Evolutionary conservation across 306 rosid species (phyloP).

Genomic region (Cucurbita moschata): DNA sequence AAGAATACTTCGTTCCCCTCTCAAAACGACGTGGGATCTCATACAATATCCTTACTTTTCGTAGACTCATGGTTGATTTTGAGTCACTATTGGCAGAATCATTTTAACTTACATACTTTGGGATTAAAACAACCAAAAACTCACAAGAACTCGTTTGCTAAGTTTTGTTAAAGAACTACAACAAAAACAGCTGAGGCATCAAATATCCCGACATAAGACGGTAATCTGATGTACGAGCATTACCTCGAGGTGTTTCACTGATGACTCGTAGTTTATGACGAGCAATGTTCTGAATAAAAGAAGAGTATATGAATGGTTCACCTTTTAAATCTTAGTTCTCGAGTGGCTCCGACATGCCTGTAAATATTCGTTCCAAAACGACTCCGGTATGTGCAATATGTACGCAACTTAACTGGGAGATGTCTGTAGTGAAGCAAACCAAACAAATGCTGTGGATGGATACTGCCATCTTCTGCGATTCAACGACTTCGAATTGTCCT

Average conservation of each 20-base stretch:
- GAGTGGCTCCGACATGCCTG: neutral
- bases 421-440: neutral
- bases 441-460: neutral
- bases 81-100: neutral
- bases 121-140: neutral
- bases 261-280: neutral
- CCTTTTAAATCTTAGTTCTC: neutral
- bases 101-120: neutral
- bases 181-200: neutral
- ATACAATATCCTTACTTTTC: no score
- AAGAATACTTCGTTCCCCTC: no score
- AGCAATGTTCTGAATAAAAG: neutral
- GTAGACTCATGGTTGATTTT: neutral
- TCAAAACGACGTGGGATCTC: no score
- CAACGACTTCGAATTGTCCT: conserved; percentile 60
- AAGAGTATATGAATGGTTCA: neutral
- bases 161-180: neutral
- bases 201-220: neutral
- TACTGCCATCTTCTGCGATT: neutral
- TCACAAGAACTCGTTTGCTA: neutral
- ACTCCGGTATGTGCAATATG: neutral
- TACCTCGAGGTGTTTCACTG: neutral
- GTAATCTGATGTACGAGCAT: neutral
- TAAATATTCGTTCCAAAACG: neutral
- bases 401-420: neutral